Conservation (phyloP, 1,284 basidiomycete genomes). For the Rhodotorula mucilaginosa region DNA sequence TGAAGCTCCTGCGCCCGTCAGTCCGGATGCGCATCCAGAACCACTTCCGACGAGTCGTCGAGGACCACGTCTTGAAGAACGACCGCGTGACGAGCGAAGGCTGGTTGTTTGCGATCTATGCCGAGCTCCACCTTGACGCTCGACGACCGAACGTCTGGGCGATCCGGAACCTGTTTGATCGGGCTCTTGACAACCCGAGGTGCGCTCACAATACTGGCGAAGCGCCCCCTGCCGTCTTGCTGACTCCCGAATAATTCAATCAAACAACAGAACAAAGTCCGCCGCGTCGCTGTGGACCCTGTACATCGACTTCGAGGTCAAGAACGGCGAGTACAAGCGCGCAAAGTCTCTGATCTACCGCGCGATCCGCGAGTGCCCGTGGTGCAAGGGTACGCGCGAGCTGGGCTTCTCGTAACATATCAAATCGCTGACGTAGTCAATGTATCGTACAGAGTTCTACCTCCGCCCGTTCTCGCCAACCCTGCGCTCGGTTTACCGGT, state of each 20-base stretch:
- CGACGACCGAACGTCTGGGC: conserved; percentile 37
- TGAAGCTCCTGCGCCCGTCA: conserved; percentile 54
- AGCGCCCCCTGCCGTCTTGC: no score
- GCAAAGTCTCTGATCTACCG: conserved; percentile 78
- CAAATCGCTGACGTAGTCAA: not conserved
- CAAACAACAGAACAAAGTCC: conserved; percentile 59
- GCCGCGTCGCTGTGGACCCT: conserved; percentile 73
- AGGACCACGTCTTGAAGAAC: conserved; percentile 61
- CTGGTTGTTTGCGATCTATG: conserved; percentile 46
- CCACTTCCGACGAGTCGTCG: conserved; percentile 63
- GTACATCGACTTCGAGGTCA: conserved; percentile 78
- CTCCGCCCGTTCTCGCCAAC: conserved; percentile 72
- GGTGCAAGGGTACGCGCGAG: conserved; percentile 64
- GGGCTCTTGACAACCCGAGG: conserved; percentile 42
- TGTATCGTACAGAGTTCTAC: conserved; percentile 65
- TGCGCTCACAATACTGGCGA: not conserved
- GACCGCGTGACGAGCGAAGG: conserved; percentile 55
- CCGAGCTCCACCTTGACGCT: conserved; percentile 44
- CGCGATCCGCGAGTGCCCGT: conserved; percentile 75
- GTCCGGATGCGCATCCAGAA: conserved; percentile 54
- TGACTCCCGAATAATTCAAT: conserved; percentile 3
- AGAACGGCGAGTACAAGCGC: conserved; percentile 58
- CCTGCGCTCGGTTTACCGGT: conserved; percentile 65
- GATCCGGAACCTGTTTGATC: conserved; percentile 43
- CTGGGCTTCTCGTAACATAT: conserved; percentile 13